These are phyloP conservation scores for Hamigera avellanea DNA, from an alignment of 495 filamentous ascomycete genomes.

Conservation along the genomic window DNA sequence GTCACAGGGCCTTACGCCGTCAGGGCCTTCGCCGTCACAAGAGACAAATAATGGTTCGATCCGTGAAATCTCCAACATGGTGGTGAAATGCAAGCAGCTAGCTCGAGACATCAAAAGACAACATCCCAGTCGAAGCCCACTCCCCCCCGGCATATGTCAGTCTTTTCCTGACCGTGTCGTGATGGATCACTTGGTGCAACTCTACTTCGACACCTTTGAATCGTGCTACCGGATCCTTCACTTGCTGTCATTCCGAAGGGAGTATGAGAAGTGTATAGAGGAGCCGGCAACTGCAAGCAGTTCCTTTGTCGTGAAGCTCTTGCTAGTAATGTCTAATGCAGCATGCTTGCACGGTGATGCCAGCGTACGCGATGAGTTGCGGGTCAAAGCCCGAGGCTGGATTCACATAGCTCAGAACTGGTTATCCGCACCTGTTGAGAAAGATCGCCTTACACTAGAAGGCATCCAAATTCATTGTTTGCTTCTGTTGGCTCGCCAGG, in stretches of 20 bases:
- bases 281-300: conserved; percentile 17
- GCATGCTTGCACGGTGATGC: conserved; percentile 18
- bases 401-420: conserved; percentile 37
- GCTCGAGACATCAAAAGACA: conserved; percentile 13
- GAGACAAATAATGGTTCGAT: not conserved
- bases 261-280: conserved; percentile 32
- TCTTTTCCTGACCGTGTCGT: conserved; percentile 17
- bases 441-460: conserved; percentile 28
- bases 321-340: conserved; percentile 36
- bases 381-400: conserved; percentile 26
- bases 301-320: conserved; percentile 22
- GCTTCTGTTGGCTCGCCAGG: conserved; percentile 35
- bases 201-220: conserved; percentile 40
- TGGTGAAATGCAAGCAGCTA: conserved; percentile 16
- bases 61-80: conserved; percentile 1
- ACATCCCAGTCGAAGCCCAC: conserved; percentile 9
- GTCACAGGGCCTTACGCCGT: too few species aligned
- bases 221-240: conserved; percentile 37
- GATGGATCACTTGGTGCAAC: conserved; percentile 24
- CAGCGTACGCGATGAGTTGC: conserved; percentile 13
- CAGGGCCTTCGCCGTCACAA: too few species aligned
- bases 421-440: conserved; percentile 39
- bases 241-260: conserved; percentile 26
- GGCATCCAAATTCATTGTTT: conserved; percentile 41
- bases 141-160: conserved; percentile 10